phyloP scores from a whole-genome alignment of 805 yeast genomes.

The Cyberlindnera nakhonratchasimensis region DNA sequence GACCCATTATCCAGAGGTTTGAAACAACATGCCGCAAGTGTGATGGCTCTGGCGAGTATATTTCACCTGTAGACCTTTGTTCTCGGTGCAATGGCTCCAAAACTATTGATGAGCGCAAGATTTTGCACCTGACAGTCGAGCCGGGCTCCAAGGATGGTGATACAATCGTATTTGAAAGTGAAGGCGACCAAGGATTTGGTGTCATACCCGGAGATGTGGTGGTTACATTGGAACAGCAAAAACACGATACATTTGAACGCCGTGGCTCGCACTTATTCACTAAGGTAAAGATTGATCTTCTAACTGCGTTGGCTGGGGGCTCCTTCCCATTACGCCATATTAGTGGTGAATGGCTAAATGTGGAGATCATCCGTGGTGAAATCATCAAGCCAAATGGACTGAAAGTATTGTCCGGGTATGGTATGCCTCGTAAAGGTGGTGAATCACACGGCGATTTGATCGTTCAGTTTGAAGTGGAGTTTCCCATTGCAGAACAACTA shows the following conservation, averaged over 20 bases:
- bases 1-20: constrained; percentile 40
- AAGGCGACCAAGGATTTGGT: constrained; percentile 61
- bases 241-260: constrained; percentile 37
- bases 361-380: constrained; percentile 47
- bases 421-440: constrained; percentile 50
- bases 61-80: constrained; percentile 36
- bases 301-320: constrained; percentile 60
- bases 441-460: constrained; percentile 50
- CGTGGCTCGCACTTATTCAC: constrained; percentile 42
- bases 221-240: constrained; percentile 44
- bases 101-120: constrained; percentile 43
- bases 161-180: constrained; percentile 49
- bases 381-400: constrained; percentile 46
- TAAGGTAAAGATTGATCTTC: constrained; percentile 45
- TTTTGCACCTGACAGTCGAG: constrained; percentile 48
- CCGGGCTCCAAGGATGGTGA: constrained; percentile 57
- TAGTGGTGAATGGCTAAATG: constrained; percentile 35
- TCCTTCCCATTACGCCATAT: constrained; percentile 37
- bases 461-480: constrained; percentile 53
- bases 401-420: constrained; percentile 47
- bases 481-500: constrained; percentile 62
- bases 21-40: constrained; percentile 45
- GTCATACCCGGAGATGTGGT: constrained; percentile 66
- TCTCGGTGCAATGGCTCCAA: constrained; percentile 43
- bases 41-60: constrained; percentile 38